Conservation (phyloP, 371 early-diverging fungal genomes). For the Coemansia sp. region DNA sequence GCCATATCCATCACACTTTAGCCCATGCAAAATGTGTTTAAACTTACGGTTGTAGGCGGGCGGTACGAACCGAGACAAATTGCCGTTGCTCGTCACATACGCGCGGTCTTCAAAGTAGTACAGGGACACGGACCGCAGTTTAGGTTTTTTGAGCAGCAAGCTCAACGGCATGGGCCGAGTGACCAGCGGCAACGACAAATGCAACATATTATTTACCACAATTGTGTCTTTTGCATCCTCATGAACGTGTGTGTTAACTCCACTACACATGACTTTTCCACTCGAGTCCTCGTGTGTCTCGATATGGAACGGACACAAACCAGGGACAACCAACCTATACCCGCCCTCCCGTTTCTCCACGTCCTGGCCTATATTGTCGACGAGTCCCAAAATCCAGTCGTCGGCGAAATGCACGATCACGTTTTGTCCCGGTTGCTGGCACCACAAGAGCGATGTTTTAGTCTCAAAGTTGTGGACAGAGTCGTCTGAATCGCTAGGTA, state of each 20-base stretch:
- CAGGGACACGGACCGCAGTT: conserved; percentile 15
- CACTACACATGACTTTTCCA: conserved; percentile 11
- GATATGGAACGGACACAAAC: conserved; percentile 40
- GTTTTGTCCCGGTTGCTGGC: conserved; percentile 12
- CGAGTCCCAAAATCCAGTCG: conserved; percentile 9
- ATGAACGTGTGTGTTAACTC: conserved; percentile 22
- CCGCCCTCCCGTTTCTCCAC: neutral
- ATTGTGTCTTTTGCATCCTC: neutral
- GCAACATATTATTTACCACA: too few relatives aligned
- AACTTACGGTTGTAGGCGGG: too few relatives aligned
- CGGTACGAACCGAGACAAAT: neutral
- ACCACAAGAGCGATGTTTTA: conserved; percentile 14
- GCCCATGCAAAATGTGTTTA: too few relatives aligned
- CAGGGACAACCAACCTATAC: conserved; percentile 15
- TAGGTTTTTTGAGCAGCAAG: conserved; percentile 15
- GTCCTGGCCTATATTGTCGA: neutral
- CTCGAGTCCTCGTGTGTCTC: neutral
- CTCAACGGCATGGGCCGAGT: conserved; percentile 32
- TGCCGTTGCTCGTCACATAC: conserved; percentile 4
- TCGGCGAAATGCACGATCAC: conserved; percentile 11
- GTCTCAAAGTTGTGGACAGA: neutral
- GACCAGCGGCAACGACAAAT: conserved; percentile 17
- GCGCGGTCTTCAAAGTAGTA: conserved; percentile 14
- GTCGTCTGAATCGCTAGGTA: neutral
- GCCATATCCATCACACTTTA: too few relatives aligned